phyloP scores from a whole-genome alignment of 805 yeast species.

The Soucietia sequanensis region DNA sequence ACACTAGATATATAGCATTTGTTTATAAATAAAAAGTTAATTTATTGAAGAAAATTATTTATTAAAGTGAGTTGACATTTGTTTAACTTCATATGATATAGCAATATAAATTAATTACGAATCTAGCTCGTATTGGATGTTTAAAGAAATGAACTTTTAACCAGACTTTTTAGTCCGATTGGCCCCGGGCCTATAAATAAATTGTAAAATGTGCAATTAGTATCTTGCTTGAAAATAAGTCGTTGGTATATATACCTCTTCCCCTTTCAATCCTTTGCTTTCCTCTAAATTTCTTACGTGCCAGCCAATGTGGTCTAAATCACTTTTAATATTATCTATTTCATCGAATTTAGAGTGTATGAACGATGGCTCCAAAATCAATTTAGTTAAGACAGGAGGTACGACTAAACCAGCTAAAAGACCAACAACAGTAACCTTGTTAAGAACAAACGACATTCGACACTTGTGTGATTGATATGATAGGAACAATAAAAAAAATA shows the following conservation, averaged over 20 bases:
- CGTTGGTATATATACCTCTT: slow-evolving; percentile 28
- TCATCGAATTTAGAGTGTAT: slow-evolving; percentile 25
- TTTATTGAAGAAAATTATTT: no score
- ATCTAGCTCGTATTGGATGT: no score
- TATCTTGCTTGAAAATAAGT: slow-evolving; percentile 21
- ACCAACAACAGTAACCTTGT: slow-evolving; percentile 16
- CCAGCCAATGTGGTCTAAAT: slow-evolving; percentile 35
- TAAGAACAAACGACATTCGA: slow-evolving; percentile 9
- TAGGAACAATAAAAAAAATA: no score
- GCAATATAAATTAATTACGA: no score
- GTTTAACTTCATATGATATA: no score
- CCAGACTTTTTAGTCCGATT: slow-evolving; percentile 2
- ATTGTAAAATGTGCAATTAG: no score
- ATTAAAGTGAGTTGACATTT: no score
- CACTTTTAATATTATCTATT: slow-evolving; percentile 27
- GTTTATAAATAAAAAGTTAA: no score
- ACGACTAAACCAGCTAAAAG: slow-evolving; percentile 27
- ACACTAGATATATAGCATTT: no score
- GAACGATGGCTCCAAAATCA: slow-evolving; percentile 22
- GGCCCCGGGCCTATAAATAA: no score
- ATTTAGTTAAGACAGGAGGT: slow-evolving; percentile 30
- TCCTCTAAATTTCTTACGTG: slow-evolving; percentile 31
- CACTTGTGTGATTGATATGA: no score
- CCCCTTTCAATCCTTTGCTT: slow-evolving; percentile 23
- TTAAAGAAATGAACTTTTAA: no score